phyloP scores from a whole-genome alignment of 129 eudicot genomes.

The Tanacetum coccineum region DNA sequence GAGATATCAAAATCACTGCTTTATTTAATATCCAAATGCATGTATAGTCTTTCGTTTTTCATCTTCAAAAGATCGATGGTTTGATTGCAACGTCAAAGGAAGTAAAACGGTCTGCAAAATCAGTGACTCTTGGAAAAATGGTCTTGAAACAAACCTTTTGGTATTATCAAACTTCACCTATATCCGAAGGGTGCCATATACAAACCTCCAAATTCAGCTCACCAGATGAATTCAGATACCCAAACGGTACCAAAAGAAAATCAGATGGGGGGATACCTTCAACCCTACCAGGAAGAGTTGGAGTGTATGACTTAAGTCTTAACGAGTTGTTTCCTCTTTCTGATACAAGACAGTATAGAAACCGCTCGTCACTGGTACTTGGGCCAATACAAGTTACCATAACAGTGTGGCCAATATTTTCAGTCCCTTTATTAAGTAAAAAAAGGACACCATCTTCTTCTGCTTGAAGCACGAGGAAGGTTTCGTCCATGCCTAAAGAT shows the following conservation, averaged over 20 bases:
- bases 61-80: conserved; percentile 21
- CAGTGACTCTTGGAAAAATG: conserved; percentile 15
- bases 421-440: conserved; percentile 64
- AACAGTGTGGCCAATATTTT: conserved; percentile 58
- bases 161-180: conserved; percentile 38
- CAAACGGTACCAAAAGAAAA: conserved; percentile 65
- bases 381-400: conserved; percentile 64
- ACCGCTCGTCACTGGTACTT: conserved; percentile 46
- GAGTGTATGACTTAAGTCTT: conserved; percentile 54
- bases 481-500: conserved; percentile 55
- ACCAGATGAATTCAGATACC: conserved; percentile 45
- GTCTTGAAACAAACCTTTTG: background rate
- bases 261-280: conserved; percentile 60
- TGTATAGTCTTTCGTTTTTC: conserved; percentile 8
- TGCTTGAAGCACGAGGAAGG: conserved; percentile 64
- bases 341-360: conserved; percentile 53
- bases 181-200: conserved; percentile 59
- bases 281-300: conserved; percentile 57
- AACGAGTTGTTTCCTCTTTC: conserved; percentile 65
- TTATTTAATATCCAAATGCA: no score
- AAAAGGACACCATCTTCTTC: conserved; percentile 70
- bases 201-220: conserved; percentile 64
- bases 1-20: background rate
- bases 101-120: conserved; percentile 13
- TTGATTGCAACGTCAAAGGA: conserved; percentile 6